Base-by-base conservation (phyloP, 768 basidiomycete species). In the Leccinum variicolor region DNA sequence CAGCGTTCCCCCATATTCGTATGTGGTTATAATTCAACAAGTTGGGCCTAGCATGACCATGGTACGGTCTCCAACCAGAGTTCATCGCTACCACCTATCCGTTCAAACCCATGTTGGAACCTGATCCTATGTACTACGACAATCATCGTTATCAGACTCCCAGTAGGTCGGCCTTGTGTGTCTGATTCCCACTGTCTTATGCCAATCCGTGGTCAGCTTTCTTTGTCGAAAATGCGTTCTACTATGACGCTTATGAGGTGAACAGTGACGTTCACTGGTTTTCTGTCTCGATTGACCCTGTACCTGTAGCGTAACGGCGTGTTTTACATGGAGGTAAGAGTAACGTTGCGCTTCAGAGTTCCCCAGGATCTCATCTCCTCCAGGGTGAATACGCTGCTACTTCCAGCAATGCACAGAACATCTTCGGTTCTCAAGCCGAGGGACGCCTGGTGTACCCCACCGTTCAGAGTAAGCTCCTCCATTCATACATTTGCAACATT, bases 351-450 rank as follows among this genome's bases (percentile, higher is more conserved):
- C 4, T 11, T 6, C 43, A 13, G 17, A 17, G 3, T 5, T 21
- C 10, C 10, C 21, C 21, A 17, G 46, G 17, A 15, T 13, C 26
- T 51, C 13, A 57, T 54, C 1, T 14, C n/a, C 0, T 19, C 21
- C 48, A 67, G 78, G 84, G 85, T 10, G 85, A 87, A 72, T 86
- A 86, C 56, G 82, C 85, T 15, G 64, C 59, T 13, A 82, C 82
- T 33, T 84, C 82, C 1, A 83, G 79, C 34, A 83, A 85, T 59
- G 52, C 77, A 19, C 11, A 46, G 2, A 73, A 84, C 52, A 53
- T 82, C 5, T 85, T 78, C 53, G 83, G 82, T 6, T 64, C 74
- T 1, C 54, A 76, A 41, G 4, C 4, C 5, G 4, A n/a, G 5
- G 84, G 82, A n/a, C 78, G 82, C 21, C 69, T 86, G 8, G 63